These are phyloP conservation scores for Umbelopsis isabellina DNA, from an alignment of 192 early-diverging fungal genomes.

Conservation along the genomic window DNA sequence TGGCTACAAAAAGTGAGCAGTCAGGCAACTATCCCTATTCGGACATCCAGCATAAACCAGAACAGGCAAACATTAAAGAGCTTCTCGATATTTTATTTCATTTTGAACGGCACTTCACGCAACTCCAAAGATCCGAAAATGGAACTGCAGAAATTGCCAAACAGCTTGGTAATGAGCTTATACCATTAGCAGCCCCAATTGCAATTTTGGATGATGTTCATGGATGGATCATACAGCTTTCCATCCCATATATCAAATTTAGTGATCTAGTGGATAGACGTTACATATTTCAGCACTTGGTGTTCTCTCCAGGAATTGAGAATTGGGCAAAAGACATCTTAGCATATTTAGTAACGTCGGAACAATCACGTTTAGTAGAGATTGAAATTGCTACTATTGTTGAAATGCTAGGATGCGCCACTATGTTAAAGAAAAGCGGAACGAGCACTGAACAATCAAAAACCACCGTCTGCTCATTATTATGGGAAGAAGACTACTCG, in stretches of 20 bases:
- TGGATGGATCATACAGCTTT: constrained; percentile 5
- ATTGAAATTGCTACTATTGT: constrained; percentile 18
- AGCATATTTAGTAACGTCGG: not conserved
- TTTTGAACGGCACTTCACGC: constrained; percentile 15
- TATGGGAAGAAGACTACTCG: constrained; percentile 45
- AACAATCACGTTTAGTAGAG: constrained; percentile 7
- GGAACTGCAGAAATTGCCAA: not conserved
- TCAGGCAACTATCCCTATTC: not conserved
- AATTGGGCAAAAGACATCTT: not conserved
- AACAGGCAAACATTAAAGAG: not conserved
- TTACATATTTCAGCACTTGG: constrained; percentile 7
- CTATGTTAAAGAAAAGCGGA: not conserved
- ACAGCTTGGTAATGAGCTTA: not conserved
- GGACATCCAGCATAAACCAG: not conserved
- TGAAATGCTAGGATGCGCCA: constrained; percentile 1
- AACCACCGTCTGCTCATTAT: too few relatives aligned
- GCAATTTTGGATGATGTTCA: constrained; percentile 11
- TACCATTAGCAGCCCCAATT: constrained; percentile 5
- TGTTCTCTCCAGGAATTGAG: constrained; percentile 3
- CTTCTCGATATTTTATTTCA: constrained; percentile 15
- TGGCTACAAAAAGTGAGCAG: not conserved
- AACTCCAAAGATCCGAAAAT: not conserved
- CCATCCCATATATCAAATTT: not conserved
- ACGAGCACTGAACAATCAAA: too few relatives aligned
- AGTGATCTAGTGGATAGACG: not conserved